Evolutionary conservation across 2,329 filamentous ascomycete species (phyloP).

Genomic region (Aspergillus brunneoviolaceus): DNA sequence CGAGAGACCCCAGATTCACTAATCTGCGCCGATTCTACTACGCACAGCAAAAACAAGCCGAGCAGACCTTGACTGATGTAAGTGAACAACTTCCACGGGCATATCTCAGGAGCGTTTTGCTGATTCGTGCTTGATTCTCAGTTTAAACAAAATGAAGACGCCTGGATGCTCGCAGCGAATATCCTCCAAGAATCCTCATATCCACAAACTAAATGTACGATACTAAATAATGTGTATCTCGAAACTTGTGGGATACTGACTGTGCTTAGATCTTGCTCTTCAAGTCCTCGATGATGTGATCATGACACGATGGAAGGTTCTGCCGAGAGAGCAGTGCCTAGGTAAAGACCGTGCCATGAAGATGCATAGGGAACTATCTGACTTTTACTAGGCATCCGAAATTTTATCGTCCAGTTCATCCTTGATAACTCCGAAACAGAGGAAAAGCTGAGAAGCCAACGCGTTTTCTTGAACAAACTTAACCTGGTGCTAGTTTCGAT

Average conservation of each 20-base stretch:
- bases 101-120: not conserved
- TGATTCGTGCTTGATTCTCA: slow-evolving; percentile 42
- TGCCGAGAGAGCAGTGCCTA: slow-evolving; percentile 93
- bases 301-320: slow-evolving; percentile 97
- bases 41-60: slow-evolving; percentile 86
- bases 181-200: slow-evolving; percentile 92
- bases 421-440: slow-evolving; percentile 89
- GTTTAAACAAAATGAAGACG: slow-evolving; percentile 99
- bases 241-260: slow-evolving; percentile 32
- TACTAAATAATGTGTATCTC: slow-evolving; percentile 7
- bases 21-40: not conserved
- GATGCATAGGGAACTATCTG: slow-evolving; percentile 2
- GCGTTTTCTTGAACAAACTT: slow-evolving; percentile 93
- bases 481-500: slow-evolving; percentile 97
- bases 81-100: slow-evolving; percentile 27
- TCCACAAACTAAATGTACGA: slow-evolving; percentile 91
- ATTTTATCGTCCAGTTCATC: slow-evolving; percentile 98
- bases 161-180: slow-evolving; percentile 96
- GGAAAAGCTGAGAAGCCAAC: slow-evolving; percentile 78
- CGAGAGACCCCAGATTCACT: not conserved
- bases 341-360: slow-evolving; percentile 52
- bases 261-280: slow-evolving; percentile 72
- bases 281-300: slow-evolving; percentile 98
- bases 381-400: slow-evolving; percentile 74
- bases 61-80: slow-evolving; percentile 90